Base-by-base conservation (phyloP, 1,284 basidiomycete genomes). In the Ganoderma boninense region DNA sequence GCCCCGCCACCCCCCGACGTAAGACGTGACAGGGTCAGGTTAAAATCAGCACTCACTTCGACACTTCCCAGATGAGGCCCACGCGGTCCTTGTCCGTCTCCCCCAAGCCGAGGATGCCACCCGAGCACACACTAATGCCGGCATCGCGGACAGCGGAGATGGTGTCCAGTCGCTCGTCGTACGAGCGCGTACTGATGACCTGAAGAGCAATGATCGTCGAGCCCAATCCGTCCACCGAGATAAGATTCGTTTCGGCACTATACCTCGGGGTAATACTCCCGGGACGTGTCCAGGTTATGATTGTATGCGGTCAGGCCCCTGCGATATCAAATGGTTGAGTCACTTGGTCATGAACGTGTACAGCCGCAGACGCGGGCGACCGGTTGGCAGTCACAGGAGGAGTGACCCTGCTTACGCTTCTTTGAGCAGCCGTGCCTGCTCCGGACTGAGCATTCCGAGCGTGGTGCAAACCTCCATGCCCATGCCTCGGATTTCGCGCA, bases 381-480 rank as follows among this genome's bases (percentile, higher is more conserved):
- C 46, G 10, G 26, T 32, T 20, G 42, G 56, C 49, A 70, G 42
- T 14, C 20, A 49, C 46, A 49, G 46, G n/a, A 49, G 46, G 46
- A 40, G 38, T 65, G 44, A 60, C 62, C 66, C 43, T 80, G 94
- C 93, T 97, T 80, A 94, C 93, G 97, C 97, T 83, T 97, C 92
- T 83, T 99, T 99, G 74, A 99, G 87, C 76, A 92, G 91, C 74
- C 85, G 86, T n/a, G 97, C 97, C 83, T 99, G 97, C 69, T 97
- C 96, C 29, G 96, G 92, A 3, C 92, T 91, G 60, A 99, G 86
- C 97, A 99, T 99, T 66, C 97, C 97, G 43, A 99, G 89, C 6
- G 97, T 99, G 29, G 97, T 99, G 87, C 97, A 99, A 44, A 99
- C 97, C 86, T 97, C 95, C 95, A 97, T 96, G 54, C 90, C 94